Base-by-base conservation (phyloP, 805 yeast genomes). In the Metschnikowia kunwiensis region DNA sequence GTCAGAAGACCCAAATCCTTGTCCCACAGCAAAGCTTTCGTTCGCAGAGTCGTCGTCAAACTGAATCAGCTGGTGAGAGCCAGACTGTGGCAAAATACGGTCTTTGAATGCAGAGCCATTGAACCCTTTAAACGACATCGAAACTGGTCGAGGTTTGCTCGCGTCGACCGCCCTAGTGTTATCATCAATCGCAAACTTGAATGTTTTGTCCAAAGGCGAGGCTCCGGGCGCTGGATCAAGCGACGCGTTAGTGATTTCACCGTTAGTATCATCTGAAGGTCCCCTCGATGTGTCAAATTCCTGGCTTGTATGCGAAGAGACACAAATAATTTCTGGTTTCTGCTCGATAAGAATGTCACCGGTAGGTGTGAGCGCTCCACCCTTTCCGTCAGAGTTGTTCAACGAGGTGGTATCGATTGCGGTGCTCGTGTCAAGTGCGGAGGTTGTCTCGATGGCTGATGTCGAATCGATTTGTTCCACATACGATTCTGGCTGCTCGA, bases 71-170 rank as follows among this genome's bases (percentile, higher is more conserved):
- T 67, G 71, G 37, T 68, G 72, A 7, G 70, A 62, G 18, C 60
- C 68, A 10, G 65, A 55, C 28, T 36, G 42, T 14, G 38, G 41
- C 16, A 46, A 12, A 4, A 30, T 29, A 15, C 40, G 30, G 29
- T 40, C 30, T 16, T 42, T 40, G 21, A 78, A 73, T 2, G 76
- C 63, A 1, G 86, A 82, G 0, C 79, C 84, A 36, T 63, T 70
- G 36, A 81, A 55, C 0, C 88, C 88, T 43, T 72, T 72, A 58
- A 78, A 79, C 2, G 86, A 79, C 71, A 71, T 63, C 5, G 72
- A 70, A 8, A 70, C 58, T 14, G 77, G 74, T 23, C 73, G 46
- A 22, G 44, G 34, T 10, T 22, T 18, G 12, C 18, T 22, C 10
- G 30, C 7, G 7, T 26, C 36, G 8, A 29, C 30, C 12, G 25